Base-by-base conservation (phyloP, 2,329 filamentous ascomycete genomes). In the Elsinoe fawcettii region DNA sequence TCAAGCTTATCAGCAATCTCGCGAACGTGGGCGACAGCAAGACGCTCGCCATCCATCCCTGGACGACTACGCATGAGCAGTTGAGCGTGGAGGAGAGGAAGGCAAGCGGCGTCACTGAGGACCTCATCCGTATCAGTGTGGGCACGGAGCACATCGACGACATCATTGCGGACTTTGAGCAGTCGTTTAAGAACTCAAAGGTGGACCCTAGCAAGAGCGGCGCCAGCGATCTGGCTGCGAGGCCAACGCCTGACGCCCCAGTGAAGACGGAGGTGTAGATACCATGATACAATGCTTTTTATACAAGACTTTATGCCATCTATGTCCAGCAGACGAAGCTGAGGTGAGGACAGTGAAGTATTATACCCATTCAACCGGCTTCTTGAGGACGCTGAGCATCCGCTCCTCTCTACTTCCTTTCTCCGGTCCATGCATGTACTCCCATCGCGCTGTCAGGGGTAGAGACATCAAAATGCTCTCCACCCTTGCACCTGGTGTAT, bases 391-490 rank as follows among this genome's bases (percentile, higher is more conserved):
- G 59, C 92, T 85, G 51, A 96, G 77, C 60, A 97, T 73, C 63
- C 89, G 80, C 71, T 88, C 86, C 75, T 99, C 93, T 62, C 85
- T 74, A 69, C 82, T 86, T 59, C 84, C 84, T 63, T 84, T 84
- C 67, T 86, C 84, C 0, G 88, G 87, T 69, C 86, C 82, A 72
- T 96, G 88, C 91, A 96, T 96, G 72, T 99, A 99, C 69, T 87
- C 84, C 93, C 93, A 99, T 65, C 85, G 83, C 22, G 93, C 93
- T 12, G 92, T 97, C 63, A 95, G 77, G 5, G 93, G 93, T 70
- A 99, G 75, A 73, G 90, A 96, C 90, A 99, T 97, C 63, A 99
- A 75, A 59, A 99, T 99, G 71, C 91, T 96, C 78, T 99, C 93
- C 2, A 99, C 85, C 60, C 93, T 81, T 5, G 91, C 87, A 41